Percentiles rank a stretch among this genome's conserved stretches.
Conservation (phyloP, 2,329 filamentous ascomycete genomes). For the Pseudogymnoascus sp. region DNA sequence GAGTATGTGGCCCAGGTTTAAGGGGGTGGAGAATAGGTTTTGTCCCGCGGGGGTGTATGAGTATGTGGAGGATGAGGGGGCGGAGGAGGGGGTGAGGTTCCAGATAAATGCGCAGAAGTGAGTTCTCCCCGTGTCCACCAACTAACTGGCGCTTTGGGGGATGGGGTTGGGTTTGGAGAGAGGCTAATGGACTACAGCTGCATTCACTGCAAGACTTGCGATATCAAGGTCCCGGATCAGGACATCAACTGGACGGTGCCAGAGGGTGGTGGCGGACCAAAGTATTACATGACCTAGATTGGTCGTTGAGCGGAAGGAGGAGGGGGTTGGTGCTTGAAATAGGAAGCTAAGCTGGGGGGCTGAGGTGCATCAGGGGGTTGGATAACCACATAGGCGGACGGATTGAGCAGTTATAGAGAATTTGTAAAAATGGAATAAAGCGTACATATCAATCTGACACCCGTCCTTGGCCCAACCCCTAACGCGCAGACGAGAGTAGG, state of each 20-base stretch:
- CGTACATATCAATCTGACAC: neutral
- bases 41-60: conserved; percentile 97
- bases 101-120: conserved; percentile 98
- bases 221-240: conserved; percentile 94
- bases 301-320: too few species aligned
- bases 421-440: neutral
- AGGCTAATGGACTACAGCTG: conserved; percentile 51
- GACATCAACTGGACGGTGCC: conserved; percentile 97
- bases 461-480: too few species aligned
- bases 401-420: neutral
- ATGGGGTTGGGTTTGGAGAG: neutral
- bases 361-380: neutral
- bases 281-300: conserved; percentile 56
- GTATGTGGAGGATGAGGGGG: conserved; percentile 86
- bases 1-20: conserved; percentile 75
- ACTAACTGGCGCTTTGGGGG: neutral
- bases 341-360: too few species aligned
- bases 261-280: conserved; percentile 74
- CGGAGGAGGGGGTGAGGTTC: conserved; percentile 83
- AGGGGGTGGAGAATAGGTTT: conserved; percentile 92
- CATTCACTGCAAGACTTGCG: conserved; percentile 98
- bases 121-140: conserved; percentile 38
- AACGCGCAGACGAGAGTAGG: too few species aligned
- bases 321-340: neutral
- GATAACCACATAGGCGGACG: neutral